Evolutionary conservation across 352 stramenopile genomes (phyloP).

Genomic region (Plasmopara muralis): DNA sequence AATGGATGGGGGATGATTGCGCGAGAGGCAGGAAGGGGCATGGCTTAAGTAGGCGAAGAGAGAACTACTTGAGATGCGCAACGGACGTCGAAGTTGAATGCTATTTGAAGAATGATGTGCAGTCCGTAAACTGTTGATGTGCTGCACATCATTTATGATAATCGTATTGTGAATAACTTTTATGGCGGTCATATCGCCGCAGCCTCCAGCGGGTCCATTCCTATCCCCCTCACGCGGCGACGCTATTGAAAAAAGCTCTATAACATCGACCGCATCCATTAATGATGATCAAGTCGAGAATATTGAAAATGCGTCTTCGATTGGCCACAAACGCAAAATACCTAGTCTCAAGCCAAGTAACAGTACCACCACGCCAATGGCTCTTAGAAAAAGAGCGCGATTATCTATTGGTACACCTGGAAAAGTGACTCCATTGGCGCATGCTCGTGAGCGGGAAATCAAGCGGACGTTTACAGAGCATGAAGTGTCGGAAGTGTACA

Average conservation of each 20-base stretch:
- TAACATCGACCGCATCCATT: background rate
- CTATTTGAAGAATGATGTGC: conserved; percentile 4
- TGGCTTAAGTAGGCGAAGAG: background rate
- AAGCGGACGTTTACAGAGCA: conserved; percentile 72
- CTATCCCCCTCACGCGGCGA: conserved; percentile 14
- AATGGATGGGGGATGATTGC: conserved; percentile 71
- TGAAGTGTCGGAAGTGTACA: conserved; percentile 87
- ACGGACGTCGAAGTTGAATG: conserved; percentile 3
- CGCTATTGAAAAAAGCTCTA: conserved; percentile 7
- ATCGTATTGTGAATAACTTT: background rate
- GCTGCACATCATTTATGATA: too few relatives aligned
- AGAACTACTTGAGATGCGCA: background rate
- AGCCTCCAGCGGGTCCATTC: conserved; percentile 8
- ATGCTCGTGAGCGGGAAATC: conserved; percentile 52
- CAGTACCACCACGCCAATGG: conserved; percentile 10
- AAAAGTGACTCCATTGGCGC: conserved; percentile 63
- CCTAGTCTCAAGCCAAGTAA: conserved; percentile 16
- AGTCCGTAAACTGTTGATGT: background rate
- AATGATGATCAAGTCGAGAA: conserved; percentile 5
- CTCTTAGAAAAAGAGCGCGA: conserved; percentile 50
- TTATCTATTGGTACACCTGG: conserved; percentile 61
- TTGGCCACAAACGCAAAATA: conserved; percentile 54
- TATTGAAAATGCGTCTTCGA: background rate
- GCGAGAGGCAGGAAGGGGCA: conserved; percentile 16
- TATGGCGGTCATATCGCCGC: conserved; percentile 21